Base-by-base conservation (phyloP, 2,329 filamentous ascomycete species). In the Colletotrichum caudatum region DNA sequence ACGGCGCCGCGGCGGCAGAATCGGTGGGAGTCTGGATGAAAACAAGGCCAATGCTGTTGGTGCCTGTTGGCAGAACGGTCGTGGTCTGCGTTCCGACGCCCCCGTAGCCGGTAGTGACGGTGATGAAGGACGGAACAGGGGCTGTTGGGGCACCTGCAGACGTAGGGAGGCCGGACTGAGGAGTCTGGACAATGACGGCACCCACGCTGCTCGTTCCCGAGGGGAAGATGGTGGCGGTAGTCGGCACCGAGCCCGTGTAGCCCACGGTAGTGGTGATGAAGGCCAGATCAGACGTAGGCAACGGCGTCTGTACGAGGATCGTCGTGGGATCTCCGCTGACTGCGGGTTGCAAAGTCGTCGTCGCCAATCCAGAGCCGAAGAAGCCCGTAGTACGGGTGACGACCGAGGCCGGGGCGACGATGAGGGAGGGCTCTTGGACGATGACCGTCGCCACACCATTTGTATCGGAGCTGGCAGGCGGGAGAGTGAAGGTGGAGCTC, bases 111-210 rank as follows among this genome's bases (percentile, higher is more conserved):
- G 57, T 67, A 4, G 64, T 57, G 20, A 71, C 68, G 33, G 68
- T 71, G 14, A 71, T 26, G 51, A 50, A 71, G 33, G 68, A 71
- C 20, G 62, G 26, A 3, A 16, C 35, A 18, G 46, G 62, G n/a
- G 56, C 33, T 23, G 39, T n/a, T n/a, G 53, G 62, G 12, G 44
- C 44, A 9, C 41, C 29, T 23, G 63, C 37, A 20, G 35, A 12
- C 20, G 62, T 23, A 8, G 48, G 35, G 6, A 57, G 2, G 62
- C n/a, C 18, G 3, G 51, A 64, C 8, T 56, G 29, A 33, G 61
- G 61, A 9, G 62, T 69, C 56, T 69, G 66, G 8, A 69, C 37
- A n/a, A 69, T 72, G 53, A 72, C 61, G 11, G 66, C 66, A 7
- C 69, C 69, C 7, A 72, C 54, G 7, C 39, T 50, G 29, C 56